phyloP scores from a whole-genome alignment of 257 asterid species.

The Buddleja alternifolia region DNA sequence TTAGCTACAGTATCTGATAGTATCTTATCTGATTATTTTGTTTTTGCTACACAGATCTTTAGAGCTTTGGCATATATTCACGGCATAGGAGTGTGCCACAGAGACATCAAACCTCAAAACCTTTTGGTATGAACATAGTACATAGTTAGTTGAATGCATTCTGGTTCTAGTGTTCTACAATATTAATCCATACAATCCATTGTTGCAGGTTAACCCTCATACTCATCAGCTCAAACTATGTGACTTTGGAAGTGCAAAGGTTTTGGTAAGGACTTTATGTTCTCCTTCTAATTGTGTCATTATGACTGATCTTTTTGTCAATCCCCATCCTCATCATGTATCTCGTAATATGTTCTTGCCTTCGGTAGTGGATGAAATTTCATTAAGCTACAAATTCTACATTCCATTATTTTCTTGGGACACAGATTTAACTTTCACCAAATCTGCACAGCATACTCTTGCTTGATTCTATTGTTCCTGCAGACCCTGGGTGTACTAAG shows the following conservation, averaged over 20 bases:
- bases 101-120: slow-evolving; percentile 91
- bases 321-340: not conserved
- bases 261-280: slow-evolving; percentile 52
- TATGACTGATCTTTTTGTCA: not conserved
- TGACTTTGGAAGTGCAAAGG: slow-evolving; percentile 93
- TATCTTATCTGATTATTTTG: slow-evolving; percentile 4
- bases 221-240: slow-evolving; percentile 86
- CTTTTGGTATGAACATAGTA: slow-evolving; percentile 59
- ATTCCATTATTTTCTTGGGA: not conserved
- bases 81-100: slow-evolving; percentile 84
- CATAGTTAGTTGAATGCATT: not conserved
- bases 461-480: slow-evolving; percentile 1
- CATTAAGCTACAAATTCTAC: not conserved
- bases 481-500: not conserved
- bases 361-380: slow-evolving; percentile 1
- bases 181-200: slow-evolving; percentile 17
- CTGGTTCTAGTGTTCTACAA: not conserved
- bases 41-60: slow-evolving; percentile 57
- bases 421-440: not conserved
- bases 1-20: slow-evolving; percentile 23
- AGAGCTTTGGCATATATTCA: slow-evolving; percentile 84
- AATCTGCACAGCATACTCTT: not conserved
- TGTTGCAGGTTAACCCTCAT: slow-evolving; percentile 86
- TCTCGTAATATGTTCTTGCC: not conserved
- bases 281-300: slow-evolving; percentile 16